Base-by-base conservation (phyloP, 257 asterid genomes). In the Lycium ferocissimum region DNA sequence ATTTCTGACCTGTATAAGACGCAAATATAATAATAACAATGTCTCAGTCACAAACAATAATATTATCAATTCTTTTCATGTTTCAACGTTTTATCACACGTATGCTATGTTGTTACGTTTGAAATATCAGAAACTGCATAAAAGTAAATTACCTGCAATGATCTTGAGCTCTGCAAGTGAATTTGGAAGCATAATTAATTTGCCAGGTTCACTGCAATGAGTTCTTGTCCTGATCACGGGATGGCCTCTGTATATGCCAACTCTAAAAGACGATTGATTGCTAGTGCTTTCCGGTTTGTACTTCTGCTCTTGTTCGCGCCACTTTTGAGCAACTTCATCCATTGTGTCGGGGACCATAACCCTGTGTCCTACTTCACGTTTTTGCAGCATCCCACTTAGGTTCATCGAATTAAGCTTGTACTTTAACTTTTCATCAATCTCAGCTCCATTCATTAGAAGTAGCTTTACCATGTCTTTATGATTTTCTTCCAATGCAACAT, bases 381-480 rank as follows among this genome's bases (percentile, higher is more conserved):
- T 88, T 75, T 90, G 92, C 84, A 93, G 93, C 81, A 93, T 70
- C 79, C 91, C 94, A 0, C 62, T 87, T 89, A 93, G 84, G 69
- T 91, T 88, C 2, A 62, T 82, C 0, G 92, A 54, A 6, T 92
- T 65, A 37, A 93, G 83, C 84, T 79, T 88, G 70, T 54, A 22
- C 70, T 83, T 89, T 13, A 88, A 87, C 6, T 83, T 79, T 61
- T 93, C 95, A 10, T 86, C 83, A 13, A 90, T 92, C 54, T 92
- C 90, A 26, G 98, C 95, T n/a, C 98, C 98, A 66, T 96, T 95
- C 92, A 92, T 88, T 63, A 96, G 67, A 40, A 96, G 92, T 58
- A 93, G 88, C 51, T 90, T 90, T 83, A 94, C 92, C 93, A 95
- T 91, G 33, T 94, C 97, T 26, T 85, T 22, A 35, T 90, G 92